Evolutionary conservation across 2,329 filamentous ascomycete species (phyloP).

Genomic region (Gaeumannomyces tritici): DNA sequence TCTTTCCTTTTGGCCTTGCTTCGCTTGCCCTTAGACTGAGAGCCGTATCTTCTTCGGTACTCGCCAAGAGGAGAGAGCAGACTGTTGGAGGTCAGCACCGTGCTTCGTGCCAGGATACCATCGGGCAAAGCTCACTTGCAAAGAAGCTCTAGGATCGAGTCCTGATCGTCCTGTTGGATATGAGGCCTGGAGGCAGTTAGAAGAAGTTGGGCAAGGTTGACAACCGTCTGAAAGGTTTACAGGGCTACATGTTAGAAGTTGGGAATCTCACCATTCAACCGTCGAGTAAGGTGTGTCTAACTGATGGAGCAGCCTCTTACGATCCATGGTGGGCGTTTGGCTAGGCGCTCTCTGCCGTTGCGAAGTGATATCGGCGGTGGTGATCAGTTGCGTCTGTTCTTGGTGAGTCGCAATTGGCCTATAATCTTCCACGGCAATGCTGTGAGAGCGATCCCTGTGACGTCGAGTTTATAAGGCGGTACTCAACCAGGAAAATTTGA

Average conservation of each 20-base stretch:
- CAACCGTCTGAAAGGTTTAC: background rate
- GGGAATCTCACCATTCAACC: constrained; percentile 42
- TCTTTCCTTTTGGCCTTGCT: constrained; percentile 41
- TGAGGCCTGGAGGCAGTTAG: constrained; percentile 41
- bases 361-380: background rate
- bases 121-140: constrained; percentile 42
- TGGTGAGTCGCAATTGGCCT: background rate
- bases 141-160: constrained; percentile 55
- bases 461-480: too few relatives aligned
- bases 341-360: background rate
- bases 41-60: constrained; percentile 43
- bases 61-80: constrained; percentile 54
- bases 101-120: background rate
- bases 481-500: background rate
- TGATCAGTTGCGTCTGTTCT: background rate
- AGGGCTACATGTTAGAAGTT: background rate
- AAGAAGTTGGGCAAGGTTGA: background rate
- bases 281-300: constrained; percentile 56
- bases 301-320: constrained; percentile 53
- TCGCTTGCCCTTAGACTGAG: constrained; percentile 52
- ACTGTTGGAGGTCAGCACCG: constrained; percentile 24
- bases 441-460: too few relatives aligned
- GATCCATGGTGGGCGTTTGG: constrained; percentile 27
- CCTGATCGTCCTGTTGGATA: constrained; percentile 47
- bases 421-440: background rate